These are phyloP conservation scores for Plasmopara muralis DNA, from an alignment of 352 stramenopile genomes.

Conservation along the genomic window DNA sequence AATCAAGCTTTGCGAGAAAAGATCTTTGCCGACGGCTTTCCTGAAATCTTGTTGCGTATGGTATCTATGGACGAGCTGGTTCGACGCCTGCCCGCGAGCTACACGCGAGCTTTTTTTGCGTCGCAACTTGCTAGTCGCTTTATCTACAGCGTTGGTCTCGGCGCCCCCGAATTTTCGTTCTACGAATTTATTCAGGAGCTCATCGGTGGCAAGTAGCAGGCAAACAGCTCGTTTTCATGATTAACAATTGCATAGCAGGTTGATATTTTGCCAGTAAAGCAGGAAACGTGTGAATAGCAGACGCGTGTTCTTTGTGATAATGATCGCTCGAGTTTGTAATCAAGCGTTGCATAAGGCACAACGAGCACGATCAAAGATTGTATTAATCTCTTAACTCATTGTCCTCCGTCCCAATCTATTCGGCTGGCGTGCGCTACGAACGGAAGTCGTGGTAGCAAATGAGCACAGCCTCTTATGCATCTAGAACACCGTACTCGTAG, in stretches of 20 bases:
- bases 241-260: not conserved
- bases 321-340: no score
- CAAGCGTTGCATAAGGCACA: not conserved
- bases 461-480: no score
- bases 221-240: conserved; percentile 1
- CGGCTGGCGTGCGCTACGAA: not conserved
- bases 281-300: no score
- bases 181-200: conserved; percentile 81
- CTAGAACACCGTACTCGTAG: no score
- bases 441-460: not conserved
- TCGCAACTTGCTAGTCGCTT: conserved; percentile 78
- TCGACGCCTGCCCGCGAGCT: conserved; percentile 63
- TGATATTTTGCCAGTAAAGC: no score
- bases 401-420: conserved; percentile 22
- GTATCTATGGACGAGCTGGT: conserved; percentile 59
- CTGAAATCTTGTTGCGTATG: conserved; percentile 50
- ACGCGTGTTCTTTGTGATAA: no score
- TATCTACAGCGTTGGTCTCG: conserved; percentile 69
- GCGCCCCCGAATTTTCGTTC: conserved; percentile 75
- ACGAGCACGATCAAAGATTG: conserved; percentile 11
- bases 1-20: conserved; percentile 59
- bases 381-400: conserved; percentile 18
- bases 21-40: conserved; percentile 75
- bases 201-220: conserved; percentile 25
- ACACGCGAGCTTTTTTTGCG: conserved; percentile 74